Conservation (phyloP, 768 basidiomycete genomes). For the Macrocybe gigantea region DNA sequence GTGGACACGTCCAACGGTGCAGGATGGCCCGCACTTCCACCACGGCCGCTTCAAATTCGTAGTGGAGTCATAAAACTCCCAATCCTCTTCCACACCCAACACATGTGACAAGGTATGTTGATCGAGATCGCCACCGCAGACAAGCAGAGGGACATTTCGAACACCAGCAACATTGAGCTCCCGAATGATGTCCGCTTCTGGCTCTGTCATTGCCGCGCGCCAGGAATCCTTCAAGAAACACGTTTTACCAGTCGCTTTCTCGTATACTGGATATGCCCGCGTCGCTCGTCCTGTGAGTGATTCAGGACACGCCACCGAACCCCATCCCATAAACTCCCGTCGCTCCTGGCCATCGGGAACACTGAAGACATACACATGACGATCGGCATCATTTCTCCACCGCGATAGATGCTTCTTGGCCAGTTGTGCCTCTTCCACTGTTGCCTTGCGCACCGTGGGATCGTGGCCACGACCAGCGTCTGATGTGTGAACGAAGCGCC, state of each 20-base stretch:
- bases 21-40: constrained; percentile 8
- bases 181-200: constrained; percentile 15
- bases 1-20: constrained; percentile 10
- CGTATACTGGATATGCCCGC: constrained; percentile 11
- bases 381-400: neutral
- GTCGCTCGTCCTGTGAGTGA: constrained; percentile 13
- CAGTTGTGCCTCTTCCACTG: neutral
- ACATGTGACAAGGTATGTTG: neutral
- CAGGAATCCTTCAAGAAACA: constrained; percentile 23
- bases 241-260: constrained; percentile 3
- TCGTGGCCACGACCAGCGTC: neutral
- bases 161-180: constrained; percentile 8
- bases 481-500: neutral
- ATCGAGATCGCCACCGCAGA: constrained; percentile 23
- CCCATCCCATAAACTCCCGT: constrained; percentile 11
- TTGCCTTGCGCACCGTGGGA: neutral
- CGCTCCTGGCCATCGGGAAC: neutral
- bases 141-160: constrained; percentile 16
- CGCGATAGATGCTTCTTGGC: neutral
- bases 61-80: neutral
- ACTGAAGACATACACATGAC: neutral
- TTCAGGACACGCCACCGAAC: constrained; percentile 2
- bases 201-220: constrained; percentile 9
- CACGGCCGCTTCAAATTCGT: neutral
- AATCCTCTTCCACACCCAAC: neutral